Conservation (phyloP, 1,139 yeast genomes). For the Candida glucosophila region DNA sequence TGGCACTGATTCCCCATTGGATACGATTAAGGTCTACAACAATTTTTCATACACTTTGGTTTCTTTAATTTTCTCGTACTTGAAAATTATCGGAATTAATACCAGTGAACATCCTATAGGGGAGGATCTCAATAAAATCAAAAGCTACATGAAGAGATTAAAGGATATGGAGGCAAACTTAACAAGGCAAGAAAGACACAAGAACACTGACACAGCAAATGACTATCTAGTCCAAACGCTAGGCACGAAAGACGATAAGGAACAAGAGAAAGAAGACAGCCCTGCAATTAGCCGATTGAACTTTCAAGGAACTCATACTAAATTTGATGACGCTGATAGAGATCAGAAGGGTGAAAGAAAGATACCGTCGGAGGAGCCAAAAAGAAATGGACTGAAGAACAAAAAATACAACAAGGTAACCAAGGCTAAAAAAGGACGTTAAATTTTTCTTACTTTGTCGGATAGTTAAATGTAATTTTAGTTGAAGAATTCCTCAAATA, state of each 20-base stretch:
- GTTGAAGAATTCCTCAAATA: conserved; percentile 38
- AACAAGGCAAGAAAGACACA: neutral
- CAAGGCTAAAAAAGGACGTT: conserved; percentile 3
- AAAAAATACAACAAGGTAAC: conserved; percentile 3
- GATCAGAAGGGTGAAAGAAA: conserved; percentile 2
- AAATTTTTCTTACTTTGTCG: conserved; percentile 1
- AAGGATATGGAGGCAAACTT: conserved; percentile 29
- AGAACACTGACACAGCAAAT: conserved; percentile 8
- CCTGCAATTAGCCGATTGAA: conserved; percentile 56
- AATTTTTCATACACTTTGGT: conserved; percentile 37
- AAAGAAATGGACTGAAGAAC: conserved; percentile 4
- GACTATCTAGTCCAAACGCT: too few species aligned
- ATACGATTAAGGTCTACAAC: conserved; percentile 26
- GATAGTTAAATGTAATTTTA: neutral
- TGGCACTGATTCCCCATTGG: conserved; percentile 23
- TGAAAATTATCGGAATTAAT: conserved; percentile 54
- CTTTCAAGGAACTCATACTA: conserved; percentile 55
- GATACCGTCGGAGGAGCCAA: conserved; percentile 1
- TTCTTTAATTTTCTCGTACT: conserved; percentile 44
- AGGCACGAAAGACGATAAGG: too few species aligned
- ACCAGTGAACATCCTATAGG: conserved; percentile 54
- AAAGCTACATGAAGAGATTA: conserved; percentile 56
- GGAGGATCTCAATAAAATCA: conserved; percentile 64
- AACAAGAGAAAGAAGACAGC: conserved; percentile 11
- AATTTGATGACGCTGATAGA: conserved; percentile 22